Conservation (phyloP, 345 rosid species). For the Eucalyptus regnans region DNA sequence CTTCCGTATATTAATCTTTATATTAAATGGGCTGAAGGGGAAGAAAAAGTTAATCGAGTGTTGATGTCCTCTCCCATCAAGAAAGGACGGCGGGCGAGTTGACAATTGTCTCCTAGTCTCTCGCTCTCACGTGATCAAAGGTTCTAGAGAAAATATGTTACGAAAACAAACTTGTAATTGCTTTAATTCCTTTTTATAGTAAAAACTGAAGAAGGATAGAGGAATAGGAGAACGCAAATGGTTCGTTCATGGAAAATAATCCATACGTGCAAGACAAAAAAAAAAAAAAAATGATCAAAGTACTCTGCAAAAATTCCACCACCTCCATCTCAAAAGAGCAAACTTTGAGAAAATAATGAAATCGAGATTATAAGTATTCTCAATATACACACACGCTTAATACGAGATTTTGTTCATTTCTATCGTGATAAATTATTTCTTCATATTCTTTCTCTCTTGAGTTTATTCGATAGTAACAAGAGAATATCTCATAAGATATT, state of each 20-base stretch:
- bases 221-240: neutral
- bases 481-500: too few species aligned
- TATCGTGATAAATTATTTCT: neutral
- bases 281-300: neutral
- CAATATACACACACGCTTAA: fast-evolving
- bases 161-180: neutral
- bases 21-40: neutral
- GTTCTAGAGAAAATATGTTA: neutral
- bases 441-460: fast-evolving
- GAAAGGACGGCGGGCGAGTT: neutral
- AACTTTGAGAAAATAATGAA: too few species aligned
- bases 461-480: fast-evolving
- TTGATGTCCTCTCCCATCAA: neutral
- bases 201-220: neutral
- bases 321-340: neutral
- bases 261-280: neutral
- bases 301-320: neutral
- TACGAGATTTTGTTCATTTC: fast-evolving
- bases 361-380: too few species aligned
- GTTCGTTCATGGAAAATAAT: neutral
- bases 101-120: neutral
- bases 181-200: neutral
- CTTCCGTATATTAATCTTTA: neutral
- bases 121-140: neutral
- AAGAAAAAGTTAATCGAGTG: neutral